Evolutionary conservation across 352 stramenopile genomes (phyloP), one percentile per base, ranked within the genome.

Genomic region (Phytophthora megakarya): DNA sequence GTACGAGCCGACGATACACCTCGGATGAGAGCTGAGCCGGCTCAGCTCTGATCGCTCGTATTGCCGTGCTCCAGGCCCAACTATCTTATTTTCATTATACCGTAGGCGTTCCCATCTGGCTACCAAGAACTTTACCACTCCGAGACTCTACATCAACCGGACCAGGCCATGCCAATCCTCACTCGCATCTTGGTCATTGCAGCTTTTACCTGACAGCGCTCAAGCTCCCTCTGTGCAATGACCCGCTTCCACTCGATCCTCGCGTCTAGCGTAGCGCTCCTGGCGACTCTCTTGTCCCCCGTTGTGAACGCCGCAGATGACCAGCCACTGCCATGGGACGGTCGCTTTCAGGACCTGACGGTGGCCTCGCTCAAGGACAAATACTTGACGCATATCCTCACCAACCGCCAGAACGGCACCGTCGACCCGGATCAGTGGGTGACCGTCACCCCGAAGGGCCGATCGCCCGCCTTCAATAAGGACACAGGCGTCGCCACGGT

Each of bases 331-430:
- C 81, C 81, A 10, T 91, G 80, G 80, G 70, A 84, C 61, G 81
- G 79, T 48, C 77, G 76, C 15, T 79, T 72, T 35, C 54, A 86
- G 21, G 67, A 79, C 56, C 46, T 90, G 16, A 86, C 77, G 15
- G 78, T 87, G 47, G 61, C 49, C 28, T 86, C 77, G 46, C 76
- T 89, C 37, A 71, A 56, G 26, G 57, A 69, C 60, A 80, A 90
- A 65, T 89, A 81, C 68, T 53, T 81, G 76, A 77, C 75, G 25
- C 81, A 90, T 54, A 90, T 90, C 63, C 64, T 90, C 47, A 89
- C 70, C 51, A 73, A 80, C 69, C 81, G 79, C 45, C 66, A 88
- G 60, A 75, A 72, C 48, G 63, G 56, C 44, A 73, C 61, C 38
- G 73, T 64, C 32, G 60, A 74, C 44, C 76, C 72, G 7, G 67